Percentiles rank a stretch among this genome's conserved stretches.
phyloP scores from a whole-genome alignment of 495 filamentous ascomycete species.

The Oleoguttula mirabilis region DNA sequence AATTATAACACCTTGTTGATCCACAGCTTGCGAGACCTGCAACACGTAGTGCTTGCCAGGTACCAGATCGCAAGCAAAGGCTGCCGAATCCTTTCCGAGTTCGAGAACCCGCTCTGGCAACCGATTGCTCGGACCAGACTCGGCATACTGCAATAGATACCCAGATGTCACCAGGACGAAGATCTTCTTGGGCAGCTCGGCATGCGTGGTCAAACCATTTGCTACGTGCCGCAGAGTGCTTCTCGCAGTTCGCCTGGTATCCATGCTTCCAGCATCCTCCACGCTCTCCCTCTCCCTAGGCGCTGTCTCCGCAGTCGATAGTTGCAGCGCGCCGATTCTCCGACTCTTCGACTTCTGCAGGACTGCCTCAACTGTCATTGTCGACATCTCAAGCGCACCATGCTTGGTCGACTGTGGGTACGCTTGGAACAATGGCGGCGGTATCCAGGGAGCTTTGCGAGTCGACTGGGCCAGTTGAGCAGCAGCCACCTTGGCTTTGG shows the following conservation, averaged over 20 bases:
- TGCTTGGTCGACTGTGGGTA: slow-evolving; percentile 70
- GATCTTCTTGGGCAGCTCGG: slow-evolving; percentile 72
- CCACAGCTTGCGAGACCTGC: slow-evolving; percentile 67
- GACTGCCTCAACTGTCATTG: slow-evolving; percentile 46
- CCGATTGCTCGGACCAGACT: slow-evolving; percentile 65
- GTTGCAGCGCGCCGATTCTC: slow-evolving; percentile 11
- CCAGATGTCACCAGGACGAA: slow-evolving; percentile 74
- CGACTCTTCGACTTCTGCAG: slow-evolving; percentile 47
- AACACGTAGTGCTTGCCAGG: slow-evolving; percentile 87
- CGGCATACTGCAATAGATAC: slow-evolving; percentile 77
- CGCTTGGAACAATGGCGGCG: slow-evolving; percentile 80
- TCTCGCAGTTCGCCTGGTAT: slow-evolving; percentile 1
- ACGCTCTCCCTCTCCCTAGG: slow-evolving; percentile 1
- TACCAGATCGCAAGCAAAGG: slow-evolving; percentile 87
- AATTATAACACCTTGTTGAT: slow-evolving; percentile 45
- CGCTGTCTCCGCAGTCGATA: slow-evolving; percentile 30
- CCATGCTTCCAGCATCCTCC: slow-evolving; percentile 22
- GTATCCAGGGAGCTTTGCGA: slow-evolving; percentile 43
- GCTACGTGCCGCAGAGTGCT: slow-evolving; percentile 33
- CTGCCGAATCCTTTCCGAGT: slow-evolving; percentile 72
- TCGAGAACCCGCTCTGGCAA: slow-evolving; percentile 79
- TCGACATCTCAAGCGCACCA: slow-evolving; percentile 38
- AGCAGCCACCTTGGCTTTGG: background rate
- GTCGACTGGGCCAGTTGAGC: background rate
- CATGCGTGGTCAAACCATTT: slow-evolving; percentile 49